Evolutionary conservation across 2,329 filamentous ascomycete genomes (phyloP).

Genomic region (Zymoseptoria brevis): DNA sequence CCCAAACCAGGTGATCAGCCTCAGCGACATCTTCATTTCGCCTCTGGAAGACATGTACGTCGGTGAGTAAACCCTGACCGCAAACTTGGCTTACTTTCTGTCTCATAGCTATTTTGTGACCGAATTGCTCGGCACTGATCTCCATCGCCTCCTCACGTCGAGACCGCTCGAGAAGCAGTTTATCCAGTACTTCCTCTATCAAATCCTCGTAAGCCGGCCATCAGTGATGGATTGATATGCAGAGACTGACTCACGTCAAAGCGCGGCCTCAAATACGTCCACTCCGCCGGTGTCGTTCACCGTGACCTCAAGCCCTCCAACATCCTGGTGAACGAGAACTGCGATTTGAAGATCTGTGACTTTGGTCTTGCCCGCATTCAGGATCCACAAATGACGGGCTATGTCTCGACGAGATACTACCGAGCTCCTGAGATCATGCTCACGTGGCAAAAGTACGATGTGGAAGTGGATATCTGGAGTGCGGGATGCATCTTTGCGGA

Average conservation of each 20-base stretch:
- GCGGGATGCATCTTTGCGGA: slow-evolving; percentile 98
- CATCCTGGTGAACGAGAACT: slow-evolving; percentile 99
- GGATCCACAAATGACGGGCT: slow-evolving; percentile 98
- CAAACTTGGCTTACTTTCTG: slow-evolving; percentile 17
- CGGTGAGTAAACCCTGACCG: slow-evolving; percentile 24
- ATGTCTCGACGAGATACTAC: slow-evolving; percentile 98
- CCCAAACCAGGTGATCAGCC: slow-evolving; percentile 70
- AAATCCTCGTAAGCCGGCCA: slow-evolving; percentile 70
- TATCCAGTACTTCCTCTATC: slow-evolving; percentile 99
- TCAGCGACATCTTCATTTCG: slow-evolving; percentile 99
- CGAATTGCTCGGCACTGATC: slow-evolving; percentile 90
- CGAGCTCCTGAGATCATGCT: slow-evolving; percentile 99
- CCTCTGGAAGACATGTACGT: slow-evolving; percentile 92
- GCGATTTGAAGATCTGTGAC: slow-evolving; percentile 98
- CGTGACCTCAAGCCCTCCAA: slow-evolving; percentile 97
- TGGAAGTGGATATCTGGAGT: slow-evolving; percentile 99
- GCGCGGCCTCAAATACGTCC: slow-evolving; percentile 97
- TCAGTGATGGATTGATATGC: neutral
- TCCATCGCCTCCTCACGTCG: slow-evolving; percentile 90
- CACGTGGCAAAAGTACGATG: slow-evolving; percentile 99
- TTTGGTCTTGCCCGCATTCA: slow-evolving; percentile 96
- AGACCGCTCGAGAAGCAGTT: slow-evolving; percentile 97
- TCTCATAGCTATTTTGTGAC: slow-evolving; percentile 84
- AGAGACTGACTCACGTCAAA: slow-evolving; percentile 32
- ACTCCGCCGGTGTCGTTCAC: slow-evolving; percentile 95